phyloP scores from a whole-genome alignment of 2,329 filamentous ascomycete species.

The Claviceps lovelessii region DNA sequence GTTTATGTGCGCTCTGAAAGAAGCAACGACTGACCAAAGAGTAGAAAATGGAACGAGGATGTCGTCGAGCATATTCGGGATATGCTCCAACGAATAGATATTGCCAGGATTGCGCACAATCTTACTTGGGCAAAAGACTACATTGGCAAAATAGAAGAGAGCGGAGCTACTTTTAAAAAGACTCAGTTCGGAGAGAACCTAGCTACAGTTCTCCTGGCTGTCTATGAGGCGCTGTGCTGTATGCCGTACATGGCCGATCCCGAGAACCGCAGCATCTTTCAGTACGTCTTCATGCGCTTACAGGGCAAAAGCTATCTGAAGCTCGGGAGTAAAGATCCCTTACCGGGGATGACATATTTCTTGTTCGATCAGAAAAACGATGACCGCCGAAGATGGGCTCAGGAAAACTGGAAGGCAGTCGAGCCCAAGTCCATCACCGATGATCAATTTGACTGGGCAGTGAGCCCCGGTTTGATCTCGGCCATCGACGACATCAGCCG shows the following conservation, averaged over 20 bases:
- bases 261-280: conserved; percentile 47
- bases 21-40: conserved; percentile 9
- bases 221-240: conserved; percentile 82
- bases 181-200: conserved; percentile 32
- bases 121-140: conserved; percentile 41
- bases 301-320: conserved; percentile 60
- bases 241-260: conserved; percentile 55
- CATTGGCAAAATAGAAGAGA: conserved; percentile 36
- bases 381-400: conserved; percentile 32
- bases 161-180: conserved; percentile 32
- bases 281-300: conserved; percentile 68
- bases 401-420: conserved; percentile 31
- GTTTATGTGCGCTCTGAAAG: not conserved
- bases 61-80: conserved; percentile 37
- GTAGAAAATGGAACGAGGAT: conserved; percentile 33
- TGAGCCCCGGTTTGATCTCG: conserved; percentile 56
- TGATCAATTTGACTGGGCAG: conserved; percentile 75
- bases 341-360: conserved; percentile 75
- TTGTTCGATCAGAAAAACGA: conserved; percentile 51
- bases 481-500: conserved; percentile 48
- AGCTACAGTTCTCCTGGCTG: conserved; percentile 54
- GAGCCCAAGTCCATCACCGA: conserved; percentile 46
- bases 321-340: conserved; percentile 53
- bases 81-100: conserved; percentile 45
- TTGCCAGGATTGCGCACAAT: conserved; percentile 45